Base-by-base conservation (phyloP, 768 basidiomycete species). In the Lepiota subincarnata region DNA sequence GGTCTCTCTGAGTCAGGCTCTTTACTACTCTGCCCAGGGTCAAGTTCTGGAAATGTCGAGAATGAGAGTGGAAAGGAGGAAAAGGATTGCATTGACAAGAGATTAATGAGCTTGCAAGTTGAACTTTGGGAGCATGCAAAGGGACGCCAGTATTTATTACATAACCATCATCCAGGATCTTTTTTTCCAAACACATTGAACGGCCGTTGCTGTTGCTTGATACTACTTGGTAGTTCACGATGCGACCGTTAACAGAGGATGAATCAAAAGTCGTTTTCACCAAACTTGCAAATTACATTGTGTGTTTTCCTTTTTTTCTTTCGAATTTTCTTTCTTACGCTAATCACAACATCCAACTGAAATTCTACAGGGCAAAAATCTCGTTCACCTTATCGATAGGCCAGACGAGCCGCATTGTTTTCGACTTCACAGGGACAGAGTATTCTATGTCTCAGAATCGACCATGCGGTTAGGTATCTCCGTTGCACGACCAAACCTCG, bases 271-370 rank as follows among this genome's bases (percentile, higher is more conserved):
- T 88, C 0, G 90, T 98, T 12, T 99, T 98, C 63, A 86, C 89
- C 37, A 99, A 99, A 70, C 82, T 99, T 37, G 93, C 97, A 43
- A 98, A 97, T 71, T 99, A 97, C 70, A 90, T 99, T 64, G 92
- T 93, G 50, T 41, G 87, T 75, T 14, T 37, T 3, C 8, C 19
- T 31, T 38, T n/a, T 16, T 41, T 13, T 14, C 8, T 35, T 34
- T 6, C n/a, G n/a, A 35, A 16, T 18, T 5, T 24, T 5, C 24
- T 24, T 5, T 5, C 24, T 24, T 24, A 34, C 34, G 14, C 26
- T 12, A 22, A 24, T 20, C 44, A 14, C 42, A 56, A 44, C 48
- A 39, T 42, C 20, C 31, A 31, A 31, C 8, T 40, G 46, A 55
- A 31, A n/a, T 18, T 46, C 46, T 48, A 16, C 64, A 95, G 92